Evolutionary conservation across 108 stramenopile species (phyloP), one percentile per base, ranked within the genome.

Genomic region (Parmales sp.): DNA sequence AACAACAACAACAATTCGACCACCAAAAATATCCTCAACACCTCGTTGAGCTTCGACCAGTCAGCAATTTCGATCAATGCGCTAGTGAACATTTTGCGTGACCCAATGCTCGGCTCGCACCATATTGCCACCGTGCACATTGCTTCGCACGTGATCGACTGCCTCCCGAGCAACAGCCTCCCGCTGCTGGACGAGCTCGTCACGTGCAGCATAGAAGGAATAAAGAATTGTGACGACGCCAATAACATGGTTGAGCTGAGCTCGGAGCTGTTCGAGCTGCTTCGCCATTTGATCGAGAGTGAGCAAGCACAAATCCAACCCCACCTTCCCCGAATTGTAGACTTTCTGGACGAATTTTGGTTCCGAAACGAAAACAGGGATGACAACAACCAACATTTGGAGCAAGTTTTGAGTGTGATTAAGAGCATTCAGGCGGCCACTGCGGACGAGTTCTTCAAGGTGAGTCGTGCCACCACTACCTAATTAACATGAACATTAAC

Each of bases 301-400:
- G 13, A 34, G 31, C 29, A 60, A 11, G 54, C 6, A 19, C 9
- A 29, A 43, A 43, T 43, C 16, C 41, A 43, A 43, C 41, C 41
- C 41, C 16, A 43, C 41, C 41, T 43, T 43, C 11, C 11, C 41
- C 41, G 2, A 11, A 60, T 60, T 20, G 54, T 60, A 1, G 26
- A 60, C n/a, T 11, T 16, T 34, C 16, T 60, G 4, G 54, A 60
- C n/a, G 54, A 60, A 28, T 60, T 60, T 20, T 60, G 54, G 54
- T 60, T 11, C n/a, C 36, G 22, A 23, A 23, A 48, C 46, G 46
- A 48, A 13, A 13, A n/a, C n/a, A n/a, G n/a, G n/a, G n/a, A n/a
- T n/a, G n/a, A n/a, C n/a, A n/a, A n/a, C n/a, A n/a, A 4, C 31
- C 13, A 28, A 13, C n/a, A 60, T 60, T 34, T 60, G 29, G 54